Evolutionary conservation across 148 eudicot genomes (phyloP), one percentile per base, ranked within the genome.

Genomic region (Vaccinium macrocarpon): DNA sequence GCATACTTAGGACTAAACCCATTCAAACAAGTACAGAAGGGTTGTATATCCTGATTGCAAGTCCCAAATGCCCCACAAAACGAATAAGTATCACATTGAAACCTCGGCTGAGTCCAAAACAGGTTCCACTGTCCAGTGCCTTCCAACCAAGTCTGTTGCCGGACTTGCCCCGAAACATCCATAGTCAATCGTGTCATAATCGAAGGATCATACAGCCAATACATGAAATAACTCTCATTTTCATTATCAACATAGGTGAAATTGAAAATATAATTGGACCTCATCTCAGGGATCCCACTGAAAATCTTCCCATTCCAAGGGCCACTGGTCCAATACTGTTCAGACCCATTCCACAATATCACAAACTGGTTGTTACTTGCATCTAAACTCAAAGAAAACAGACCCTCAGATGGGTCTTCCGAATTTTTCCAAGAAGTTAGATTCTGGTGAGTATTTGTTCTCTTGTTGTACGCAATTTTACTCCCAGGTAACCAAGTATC

Each of bases 151-250:
- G 89, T 80, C 1, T 78, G n/a, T 78, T 78, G 82, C 87, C 85
- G 84, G 53, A 91, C 46, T 66, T 91, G 93, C 49, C 95, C 95
- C 48, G 92, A 87, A 29, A 66, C 74, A 88, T 88, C 90, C 92
- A 92, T 88, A 29, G 88, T 77, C 52, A 91, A 91, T 82, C 92
- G 86, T 4, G 35, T 2, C 0, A 92, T 87, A 42, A 90, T 82
- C 5, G 88, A 8, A 3, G 85, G 59, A 57, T 91, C 55, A 21
- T 82, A 77, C 18, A 88, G 53, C 51, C 86, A 80, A 79, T 89
- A 92, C 1, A 85, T 87, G 49, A 92, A 92, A 82, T 91, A 92
- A 70, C 91, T 92, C 90, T 91, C 93, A 77, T 92, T 88, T 1
- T 14, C 62, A 56, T 90, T 88, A 56, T 85, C 79, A 18, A 82